Conservation (phyloP, 2,329 filamentous ascomycete genomes). For the Talaromyces funiculosus region DNA sequence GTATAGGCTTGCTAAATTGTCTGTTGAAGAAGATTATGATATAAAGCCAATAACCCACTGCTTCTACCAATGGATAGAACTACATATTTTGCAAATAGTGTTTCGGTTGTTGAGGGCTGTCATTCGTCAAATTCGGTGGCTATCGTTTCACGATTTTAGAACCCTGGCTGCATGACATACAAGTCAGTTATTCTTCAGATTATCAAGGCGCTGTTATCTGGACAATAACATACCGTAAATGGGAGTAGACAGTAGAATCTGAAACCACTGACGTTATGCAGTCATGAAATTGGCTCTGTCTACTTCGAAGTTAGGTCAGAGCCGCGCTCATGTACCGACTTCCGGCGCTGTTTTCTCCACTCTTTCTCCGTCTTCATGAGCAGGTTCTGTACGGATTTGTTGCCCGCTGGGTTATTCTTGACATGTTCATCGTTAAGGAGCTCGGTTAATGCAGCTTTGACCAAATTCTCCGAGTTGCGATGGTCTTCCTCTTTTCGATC, state of each 20-base stretch:
- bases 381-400: conserved; percentile 55
- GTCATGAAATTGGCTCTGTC: not conserved
- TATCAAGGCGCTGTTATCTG: not conserved
- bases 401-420: conserved; percentile 47
- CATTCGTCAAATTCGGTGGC: not conserved
- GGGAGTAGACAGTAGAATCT: not conserved
- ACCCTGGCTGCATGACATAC: not conserved
- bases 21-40: not conserved
- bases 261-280: not conserved
- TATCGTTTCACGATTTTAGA: not conserved
- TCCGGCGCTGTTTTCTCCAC: conserved; percentile 26
- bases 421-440: conserved; percentile 57
- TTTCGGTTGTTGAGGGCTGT: not conserved
- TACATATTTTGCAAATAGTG: not conserved
- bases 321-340: conserved; percentile 10
- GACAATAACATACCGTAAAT: not conserved
- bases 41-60: not conserved
- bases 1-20: not conserved
- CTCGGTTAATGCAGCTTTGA: conserved; percentile 58
- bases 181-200: not conserved
- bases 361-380: conserved; percentile 59
- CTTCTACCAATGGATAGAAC: not conserved
- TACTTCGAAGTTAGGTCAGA: not conserved
- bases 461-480: conserved; percentile 16
- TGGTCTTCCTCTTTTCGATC: not conserved